Evolutionary conservation across 2,329 filamentous ascomycete species (phyloP).

Genomic region (Nothopassalora personata): DNA sequence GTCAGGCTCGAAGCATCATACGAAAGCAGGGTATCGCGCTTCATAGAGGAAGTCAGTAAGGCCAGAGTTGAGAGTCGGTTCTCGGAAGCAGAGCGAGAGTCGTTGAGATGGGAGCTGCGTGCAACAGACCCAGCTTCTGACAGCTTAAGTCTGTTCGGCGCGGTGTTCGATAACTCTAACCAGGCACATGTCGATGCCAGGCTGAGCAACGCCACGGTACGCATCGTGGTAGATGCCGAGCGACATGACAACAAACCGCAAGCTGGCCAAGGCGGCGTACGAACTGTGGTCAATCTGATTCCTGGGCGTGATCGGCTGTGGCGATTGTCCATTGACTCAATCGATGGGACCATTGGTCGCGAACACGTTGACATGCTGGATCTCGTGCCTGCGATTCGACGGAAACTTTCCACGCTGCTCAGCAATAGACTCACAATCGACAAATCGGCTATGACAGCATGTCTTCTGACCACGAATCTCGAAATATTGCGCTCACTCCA

Average conservation of each 20-base stretch:
- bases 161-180: slow-evolving; percentile 66
- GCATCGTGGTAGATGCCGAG: slow-evolving; percentile 63
- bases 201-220: slow-evolving; percentile 62
- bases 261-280: slow-evolving; percentile 53
- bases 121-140: slow-evolving; percentile 57
- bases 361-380: slow-evolving; percentile 70
- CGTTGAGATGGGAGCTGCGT: slow-evolving; percentile 72
- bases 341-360: slow-evolving; percentile 65
- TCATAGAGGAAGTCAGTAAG: slow-evolving; percentile 80
- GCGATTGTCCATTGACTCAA: slow-evolving; percentile 55
- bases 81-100: slow-evolving; percentile 74
- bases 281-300: slow-evolving; percentile 63
- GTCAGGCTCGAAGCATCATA: slow-evolving; percentile 70
- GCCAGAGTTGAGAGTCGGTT: slow-evolving; percentile 82
- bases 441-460: slow-evolving; percentile 59
- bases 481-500: slow-evolving; percentile 66
- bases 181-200: slow-evolving; percentile 59
- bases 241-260: slow-evolving; percentile 30
- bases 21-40: slow-evolving; percentile 69
- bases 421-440: slow-evolving; percentile 60
- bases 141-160: slow-evolving; percentile 54
- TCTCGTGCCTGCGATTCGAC: slow-evolving; percentile 48
- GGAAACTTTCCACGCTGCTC: slow-evolving; percentile 24
- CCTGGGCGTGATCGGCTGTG: slow-evolving; percentile 51
- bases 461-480: slow-evolving; percentile 70